Percentiles rank a stretch among this genome's conserved stretches.
phyloP scores from a whole-genome alignment of 2,329 filamentous ascomycete species.

The Exophiala sp. region DNA sequence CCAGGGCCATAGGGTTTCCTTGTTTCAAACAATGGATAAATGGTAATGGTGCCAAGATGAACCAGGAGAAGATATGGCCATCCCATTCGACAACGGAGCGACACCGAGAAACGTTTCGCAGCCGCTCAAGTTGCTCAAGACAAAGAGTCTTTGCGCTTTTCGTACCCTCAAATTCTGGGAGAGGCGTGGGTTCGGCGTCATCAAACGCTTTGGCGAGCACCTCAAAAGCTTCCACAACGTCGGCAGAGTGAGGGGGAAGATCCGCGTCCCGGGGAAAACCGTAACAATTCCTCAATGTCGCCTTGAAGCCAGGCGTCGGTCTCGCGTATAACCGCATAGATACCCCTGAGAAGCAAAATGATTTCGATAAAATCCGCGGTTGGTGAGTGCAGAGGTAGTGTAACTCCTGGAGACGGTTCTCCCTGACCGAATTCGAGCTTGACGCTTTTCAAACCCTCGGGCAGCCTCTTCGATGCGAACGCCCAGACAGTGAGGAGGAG shows the following conservation, averaged over 20 bases:
- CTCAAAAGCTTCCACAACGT: constrained; percentile 23
- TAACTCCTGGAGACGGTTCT: constrained; percentile 18
- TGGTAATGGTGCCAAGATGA: constrained; percentile 21
- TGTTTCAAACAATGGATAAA: constrained; percentile 26
- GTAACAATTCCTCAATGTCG: constrained; percentile 26
- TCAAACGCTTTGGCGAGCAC: constrained; percentile 15
- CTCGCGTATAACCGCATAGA: constrained; percentile 27
- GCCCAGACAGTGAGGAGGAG: constrained; percentile 27
- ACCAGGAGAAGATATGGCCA: constrained; percentile 28
- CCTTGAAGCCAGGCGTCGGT: constrained; percentile 27
- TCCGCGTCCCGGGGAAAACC: constrained; percentile 21
- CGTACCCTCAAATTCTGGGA: constrained; percentile 9
- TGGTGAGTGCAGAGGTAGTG: constrained; percentile 18
- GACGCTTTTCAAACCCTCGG: constrained; percentile 25
- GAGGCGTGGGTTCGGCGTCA: constrained; percentile 11
- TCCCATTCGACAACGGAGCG: constrained; percentile 28
- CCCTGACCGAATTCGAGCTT: constrained; percentile 19
- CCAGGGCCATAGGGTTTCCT: constrained; percentile 24
- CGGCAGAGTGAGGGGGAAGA: constrained; percentile 23
- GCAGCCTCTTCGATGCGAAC: constrained; percentile 26
- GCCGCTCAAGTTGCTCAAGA: constrained; percentile 18
- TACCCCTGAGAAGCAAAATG: constrained; percentile 25
- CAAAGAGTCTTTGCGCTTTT: constrained; percentile 11
- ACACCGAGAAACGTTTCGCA: constrained; percentile 24
- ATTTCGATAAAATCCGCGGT: constrained; percentile 27